Evolutionary conservation across 768 basidiomycete genomes (phyloP).

Genomic region (Trichaptum fuscoviolaceum): DNA sequence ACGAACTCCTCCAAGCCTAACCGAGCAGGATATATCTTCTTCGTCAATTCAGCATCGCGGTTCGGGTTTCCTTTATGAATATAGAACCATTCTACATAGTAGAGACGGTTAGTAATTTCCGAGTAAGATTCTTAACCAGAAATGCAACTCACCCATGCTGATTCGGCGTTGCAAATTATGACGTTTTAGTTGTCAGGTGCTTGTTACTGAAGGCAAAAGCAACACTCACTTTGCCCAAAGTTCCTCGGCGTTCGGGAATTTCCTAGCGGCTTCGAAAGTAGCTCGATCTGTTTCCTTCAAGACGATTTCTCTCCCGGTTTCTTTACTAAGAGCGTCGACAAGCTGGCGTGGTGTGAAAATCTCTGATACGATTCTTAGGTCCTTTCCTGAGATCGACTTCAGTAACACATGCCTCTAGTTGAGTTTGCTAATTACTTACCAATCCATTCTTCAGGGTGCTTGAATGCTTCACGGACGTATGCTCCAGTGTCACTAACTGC

Average conservation of each 20-base stretch:
- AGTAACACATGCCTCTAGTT: background rate
- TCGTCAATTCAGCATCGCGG: slow-evolving; percentile 1
- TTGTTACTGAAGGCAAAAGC: background rate
- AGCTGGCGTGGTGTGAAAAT: slow-evolving; percentile 5
- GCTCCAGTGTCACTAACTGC: slow-evolving; percentile 4
- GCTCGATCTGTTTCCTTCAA: slow-evolving; percentile 6
- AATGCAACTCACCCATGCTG: background rate
- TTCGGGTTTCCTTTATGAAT: background rate
- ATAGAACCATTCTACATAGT: background rate
- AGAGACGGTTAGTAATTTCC: background rate
- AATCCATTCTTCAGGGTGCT: slow-evolving; percentile 11
- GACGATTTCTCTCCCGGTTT: background rate
- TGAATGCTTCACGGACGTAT: slow-evolving; percentile 6
- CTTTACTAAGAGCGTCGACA: background rate
- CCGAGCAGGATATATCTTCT: background rate
- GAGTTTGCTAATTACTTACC: background rate
- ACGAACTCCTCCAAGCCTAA: background rate
- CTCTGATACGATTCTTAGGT: slow-evolving; percentile 5
- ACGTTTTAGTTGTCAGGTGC: background rate
- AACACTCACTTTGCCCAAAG: slow-evolving; percentile 6
- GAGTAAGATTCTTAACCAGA: background rate
- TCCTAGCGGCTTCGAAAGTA: background rate
- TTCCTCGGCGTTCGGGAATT: slow-evolving; percentile 5
- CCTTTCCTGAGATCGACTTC: slow-evolving; percentile 6
- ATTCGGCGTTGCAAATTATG: background rate